A percentile compares a stretch with the other conserved stretches of the same genome.
phyloP scores from a whole-genome alignment of 768 basidiomycete genomes.

The Termitomyces bulborhizus region DNA sequence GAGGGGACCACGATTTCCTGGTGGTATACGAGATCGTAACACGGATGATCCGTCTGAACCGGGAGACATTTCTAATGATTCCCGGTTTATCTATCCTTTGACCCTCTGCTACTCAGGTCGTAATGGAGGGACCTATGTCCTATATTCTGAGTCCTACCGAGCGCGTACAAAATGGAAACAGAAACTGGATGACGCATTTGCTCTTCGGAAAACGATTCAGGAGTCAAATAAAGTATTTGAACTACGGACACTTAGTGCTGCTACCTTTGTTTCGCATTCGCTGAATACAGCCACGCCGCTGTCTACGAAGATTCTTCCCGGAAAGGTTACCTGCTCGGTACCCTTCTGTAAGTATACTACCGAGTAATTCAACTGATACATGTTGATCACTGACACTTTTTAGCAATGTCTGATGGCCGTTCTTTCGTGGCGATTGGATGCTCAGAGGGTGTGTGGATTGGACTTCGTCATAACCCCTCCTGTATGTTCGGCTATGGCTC shows the following conservation, averaged over 20 bases:
- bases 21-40: constrained; percentile 42
- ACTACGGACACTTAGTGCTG: constrained; percentile 78
- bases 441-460: constrained; percentile 96
- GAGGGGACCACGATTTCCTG: constrained; percentile 66
- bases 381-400: neutral
- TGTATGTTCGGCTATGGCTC: constrained; percentile 39
- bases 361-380: neutral
- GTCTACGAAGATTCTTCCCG: constrained; percentile 55
- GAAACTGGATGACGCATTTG: constrained; percentile 84
- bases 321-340: constrained; percentile 90
- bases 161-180: constrained; percentile 81
- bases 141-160: constrained; percentile 78
- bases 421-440: constrained; percentile 90
- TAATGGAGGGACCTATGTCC: constrained; percentile 73
- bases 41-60: constrained; percentile 17
- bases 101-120: constrained; percentile 59
- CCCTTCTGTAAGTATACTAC: constrained; percentile 64
- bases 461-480: constrained; percentile 80
- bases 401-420: constrained; percentile 79
- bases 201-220: constrained; percentile 75
- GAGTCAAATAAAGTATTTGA: constrained; percentile 94
- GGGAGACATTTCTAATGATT: constrained; percentile 36
- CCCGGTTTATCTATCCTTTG: constrained; percentile 80
- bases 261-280: constrained; percentile 78
- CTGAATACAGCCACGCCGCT: constrained; percentile 33